Conservation (phyloP, 139 green algal species). For the Trebouxia sp. region DNA sequence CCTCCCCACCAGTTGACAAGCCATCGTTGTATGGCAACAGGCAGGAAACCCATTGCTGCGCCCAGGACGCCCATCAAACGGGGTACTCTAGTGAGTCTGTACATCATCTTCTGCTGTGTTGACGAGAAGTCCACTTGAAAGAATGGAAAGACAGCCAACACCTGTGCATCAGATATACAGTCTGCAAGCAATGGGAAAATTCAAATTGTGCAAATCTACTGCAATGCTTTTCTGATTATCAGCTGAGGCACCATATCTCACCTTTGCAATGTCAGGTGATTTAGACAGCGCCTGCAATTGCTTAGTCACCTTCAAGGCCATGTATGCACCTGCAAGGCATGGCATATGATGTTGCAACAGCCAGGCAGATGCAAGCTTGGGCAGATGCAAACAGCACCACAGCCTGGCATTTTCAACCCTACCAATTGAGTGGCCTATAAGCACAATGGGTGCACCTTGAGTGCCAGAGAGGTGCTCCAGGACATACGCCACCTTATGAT, state of each 20-base stretch:
- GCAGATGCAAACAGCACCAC: no score
- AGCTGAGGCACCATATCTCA: no score
- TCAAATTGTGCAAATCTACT: not conserved
- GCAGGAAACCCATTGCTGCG: not conserved
- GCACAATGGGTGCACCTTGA: not conserved
- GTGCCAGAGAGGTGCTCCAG: not conserved
- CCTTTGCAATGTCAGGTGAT: not conserved
- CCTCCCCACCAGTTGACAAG: slow-evolving; percentile 23
- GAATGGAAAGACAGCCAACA: slow-evolving; percentile 22
- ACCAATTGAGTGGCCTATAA: slow-evolving; percentile 30
- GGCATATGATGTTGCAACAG: no score
- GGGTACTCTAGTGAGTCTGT: not conserved
- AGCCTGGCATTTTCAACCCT: no score
- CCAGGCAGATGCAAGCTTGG: no score
- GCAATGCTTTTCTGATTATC: no score
- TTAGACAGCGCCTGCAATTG: not conserved
- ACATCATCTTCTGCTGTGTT: not conserved
- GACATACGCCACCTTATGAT: slow-evolving; percentile 13
- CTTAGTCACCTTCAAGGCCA: slow-evolving; percentile 10
- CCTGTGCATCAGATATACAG: not conserved
- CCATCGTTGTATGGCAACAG: not conserved
- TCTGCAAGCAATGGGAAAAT: not conserved
- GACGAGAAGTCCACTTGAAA: not conserved
- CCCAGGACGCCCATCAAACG: not conserved
- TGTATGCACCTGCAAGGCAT: slow-evolving; percentile 11